These are phyloP conservation scores for Solidago caesia DNA, from an alignment of 129 eudicot species.

Conservation along the genomic window DNA sequence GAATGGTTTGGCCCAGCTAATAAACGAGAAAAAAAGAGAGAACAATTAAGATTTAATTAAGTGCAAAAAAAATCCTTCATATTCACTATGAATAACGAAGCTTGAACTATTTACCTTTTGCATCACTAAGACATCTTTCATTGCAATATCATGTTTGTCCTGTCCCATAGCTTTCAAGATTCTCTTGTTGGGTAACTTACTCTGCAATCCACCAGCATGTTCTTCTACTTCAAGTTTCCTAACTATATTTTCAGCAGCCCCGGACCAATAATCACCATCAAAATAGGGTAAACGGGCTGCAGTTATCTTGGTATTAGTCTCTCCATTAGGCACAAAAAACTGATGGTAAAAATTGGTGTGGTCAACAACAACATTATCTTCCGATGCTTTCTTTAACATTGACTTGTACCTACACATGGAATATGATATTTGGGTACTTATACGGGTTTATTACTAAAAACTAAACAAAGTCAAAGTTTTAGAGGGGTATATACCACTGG, in stretches of 20 bases:
- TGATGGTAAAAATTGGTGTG: conserved; percentile 57
- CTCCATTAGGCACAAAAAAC: conserved; percentile 57
- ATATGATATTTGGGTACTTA: neutral
- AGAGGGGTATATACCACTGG: conserved; percentile 50
- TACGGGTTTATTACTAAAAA: neutral
- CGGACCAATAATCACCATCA: conserved; percentile 85
- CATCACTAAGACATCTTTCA: conserved; percentile 76
- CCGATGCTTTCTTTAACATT: conserved; percentile 64
- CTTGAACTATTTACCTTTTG: conserved; percentile 44
- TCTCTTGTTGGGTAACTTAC: conserved; percentile 51
- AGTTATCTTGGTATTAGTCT: conserved; percentile 50
- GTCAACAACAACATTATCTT: conserved; percentile 57
- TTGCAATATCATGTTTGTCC: conserved; percentile 38
- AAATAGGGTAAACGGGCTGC: conserved; percentile 88
- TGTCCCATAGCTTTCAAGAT: conserved; percentile 82
- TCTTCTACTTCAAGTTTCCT: conserved; percentile 55
- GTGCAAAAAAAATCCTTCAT: neutral
- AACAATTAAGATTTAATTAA: neutral
- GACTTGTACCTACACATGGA: conserved; percentile 59
- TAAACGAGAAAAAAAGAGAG: neutral
- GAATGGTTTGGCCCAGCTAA: conserved; percentile 67
- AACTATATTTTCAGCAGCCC: conserved; percentile 58
- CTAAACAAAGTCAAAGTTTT: neutral
- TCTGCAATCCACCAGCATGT: conserved; percentile 38
- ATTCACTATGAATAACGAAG: neutral